Conservation (phyloP, 148 eudicot species). For the Oxyria digyna region DNA sequence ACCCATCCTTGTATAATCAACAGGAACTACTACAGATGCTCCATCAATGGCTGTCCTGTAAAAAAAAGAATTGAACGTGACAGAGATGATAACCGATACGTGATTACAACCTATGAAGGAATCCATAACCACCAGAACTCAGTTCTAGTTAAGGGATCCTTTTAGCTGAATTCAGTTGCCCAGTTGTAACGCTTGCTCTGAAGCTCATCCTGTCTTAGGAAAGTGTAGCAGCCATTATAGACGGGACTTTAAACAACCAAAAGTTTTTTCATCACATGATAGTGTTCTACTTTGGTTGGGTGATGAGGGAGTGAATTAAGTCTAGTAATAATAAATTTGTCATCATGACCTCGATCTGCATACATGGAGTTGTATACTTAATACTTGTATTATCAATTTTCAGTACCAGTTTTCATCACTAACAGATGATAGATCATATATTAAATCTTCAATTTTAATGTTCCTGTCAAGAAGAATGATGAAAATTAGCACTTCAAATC, state of each 20-base stretch:
- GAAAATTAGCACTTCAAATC: not conserved
- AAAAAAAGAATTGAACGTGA: slow-evolving; percentile 65
- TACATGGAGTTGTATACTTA: too few relatives aligned
- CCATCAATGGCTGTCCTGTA: slow-evolving; percentile 43
- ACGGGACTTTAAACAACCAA: not conserved
- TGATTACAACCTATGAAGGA: slow-evolving; percentile 67
- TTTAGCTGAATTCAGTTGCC: not conserved
- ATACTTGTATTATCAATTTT: not conserved
- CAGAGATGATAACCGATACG: slow-evolving; percentile 37
- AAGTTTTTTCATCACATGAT: not conserved
- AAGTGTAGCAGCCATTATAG: not conserved
- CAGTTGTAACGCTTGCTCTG: not conserved
- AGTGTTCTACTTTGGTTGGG: slow-evolving; percentile 5
- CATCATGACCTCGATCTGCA: not conserved
- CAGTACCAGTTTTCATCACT: not conserved
- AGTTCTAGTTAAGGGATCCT: slow-evolving; percentile 7
- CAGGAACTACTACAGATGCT: slow-evolving; percentile 65
- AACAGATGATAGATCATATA: not conserved
- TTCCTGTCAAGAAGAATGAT: not conserved
- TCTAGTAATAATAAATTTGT: not conserved
- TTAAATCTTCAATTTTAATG: not conserved
- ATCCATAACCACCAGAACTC: slow-evolving; percentile 39
- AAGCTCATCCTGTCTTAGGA: too few relatives aligned
- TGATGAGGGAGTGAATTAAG: not conserved
- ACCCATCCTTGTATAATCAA: not conserved